Evolutionary conservation across 1,139 yeast genomes (phyloP), one percentile per base, ranked within the genome.

Genomic region (Yamadazyma mexicana): DNA sequence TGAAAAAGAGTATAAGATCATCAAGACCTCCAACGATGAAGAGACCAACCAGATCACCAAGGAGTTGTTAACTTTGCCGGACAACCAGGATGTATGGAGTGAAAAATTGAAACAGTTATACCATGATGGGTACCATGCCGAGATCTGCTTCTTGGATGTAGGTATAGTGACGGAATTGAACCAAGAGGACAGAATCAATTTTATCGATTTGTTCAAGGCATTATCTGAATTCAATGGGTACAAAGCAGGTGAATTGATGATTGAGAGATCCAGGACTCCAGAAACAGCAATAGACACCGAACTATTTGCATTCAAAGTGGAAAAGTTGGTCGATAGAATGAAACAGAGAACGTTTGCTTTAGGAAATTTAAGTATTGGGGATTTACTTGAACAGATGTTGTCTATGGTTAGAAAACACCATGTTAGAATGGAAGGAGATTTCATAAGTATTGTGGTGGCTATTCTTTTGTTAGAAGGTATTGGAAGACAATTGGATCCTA

Each of bases 371-470:
- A 85, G 94, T 35, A 86, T 92, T 46, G 98, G 98, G 3, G 98
- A 91, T 56, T 70, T 94, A 44, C 69, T 92, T 43, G 94, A 89
- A 50, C 86, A 82, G 55, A 92, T 92, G 69, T 72, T 92, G 44
- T 71, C 82, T 1, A 89, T 92, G 97, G 98, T 94, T 14, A 74
- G 98, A 43, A 70, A 73, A 14, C 98, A 92, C 59, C 99, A 94
- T 60, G 98, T 92, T 16, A 75, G 97, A 56, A 87, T 94, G 96
- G 99, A 92, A 56, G 95, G 96, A 6, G 98, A 92, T 59, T 92
- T 92, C 56, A 83, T 92, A 34, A 88, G 96, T 18, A 96, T 94
- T 20, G 86, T 92, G 14, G 89, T 92, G 30, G 96, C 98, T 1
- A 89, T 92, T 27, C 64, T 92, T 38, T 70, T 92, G 43, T 65